A percentile compares a stretch with the other conserved stretches of the same genome.
phyloP scores from a whole-genome alignment of 352 stramenopile species.

The Globisporangium alternatum region DNA sequence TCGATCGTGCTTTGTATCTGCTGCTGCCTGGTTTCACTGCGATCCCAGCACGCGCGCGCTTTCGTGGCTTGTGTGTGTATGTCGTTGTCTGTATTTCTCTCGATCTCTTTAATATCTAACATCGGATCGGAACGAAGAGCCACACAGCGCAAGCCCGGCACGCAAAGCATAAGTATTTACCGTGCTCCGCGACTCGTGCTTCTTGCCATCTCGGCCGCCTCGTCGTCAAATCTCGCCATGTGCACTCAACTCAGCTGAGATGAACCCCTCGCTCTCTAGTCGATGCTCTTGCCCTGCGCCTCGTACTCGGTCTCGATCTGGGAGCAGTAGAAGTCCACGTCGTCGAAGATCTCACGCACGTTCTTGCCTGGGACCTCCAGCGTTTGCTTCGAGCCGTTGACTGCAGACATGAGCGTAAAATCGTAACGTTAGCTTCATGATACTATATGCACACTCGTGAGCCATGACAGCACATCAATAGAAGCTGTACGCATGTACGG shows the following conservation, averaged over 20 bases:
- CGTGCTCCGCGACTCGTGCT: not conserved
- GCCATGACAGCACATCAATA: not conserved
- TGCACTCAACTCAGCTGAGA: too few relatives aligned
- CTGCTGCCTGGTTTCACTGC: too few relatives aligned
- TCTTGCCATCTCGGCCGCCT: not conserved
- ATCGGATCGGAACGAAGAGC: not conserved
- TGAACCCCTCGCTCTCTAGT: slow-evolving; percentile 33
- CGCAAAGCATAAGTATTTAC: too few relatives aligned
- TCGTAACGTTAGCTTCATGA: slow-evolving; percentile 4
- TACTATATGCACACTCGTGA: not conserved
- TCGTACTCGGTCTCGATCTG: slow-evolving; percentile 88
- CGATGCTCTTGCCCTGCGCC: slow-evolving; percentile 76
- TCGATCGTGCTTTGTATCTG: too few relatives aligned
- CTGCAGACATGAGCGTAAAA: slow-evolving; percentile 20
- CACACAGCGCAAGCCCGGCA: not conserved
- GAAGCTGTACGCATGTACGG: not conserved
- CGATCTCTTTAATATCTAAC: slow-evolving; percentile 11
- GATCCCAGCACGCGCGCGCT: not conserved
- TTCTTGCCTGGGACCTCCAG: slow-evolving; percentile 72
- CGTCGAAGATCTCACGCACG: slow-evolving; percentile 82
- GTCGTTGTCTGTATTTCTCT: slow-evolving; percentile 5
- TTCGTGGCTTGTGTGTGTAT: not conserved
- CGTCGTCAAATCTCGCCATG: not conserved
- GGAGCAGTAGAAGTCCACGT: slow-evolving; percentile 81
- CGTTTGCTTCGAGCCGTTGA: slow-evolving; percentile 73